These are phyloP conservation scores for Gossypium schwendimanii DNA, from an alignment of 441 rosid genomes.

Conservation along the genomic window DNA sequence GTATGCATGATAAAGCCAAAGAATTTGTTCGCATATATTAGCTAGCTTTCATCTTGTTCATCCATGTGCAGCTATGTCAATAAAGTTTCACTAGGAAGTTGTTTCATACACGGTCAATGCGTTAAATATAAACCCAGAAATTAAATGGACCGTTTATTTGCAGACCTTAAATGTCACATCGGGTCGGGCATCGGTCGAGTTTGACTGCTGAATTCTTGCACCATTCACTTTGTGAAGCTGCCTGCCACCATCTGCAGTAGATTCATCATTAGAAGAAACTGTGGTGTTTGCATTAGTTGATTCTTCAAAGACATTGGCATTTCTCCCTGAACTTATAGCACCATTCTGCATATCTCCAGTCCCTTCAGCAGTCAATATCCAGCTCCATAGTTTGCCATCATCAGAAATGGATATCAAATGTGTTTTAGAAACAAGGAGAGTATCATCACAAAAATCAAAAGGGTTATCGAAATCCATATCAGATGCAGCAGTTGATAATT, in stretches of 20 bases:
- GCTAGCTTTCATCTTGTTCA: neutral
- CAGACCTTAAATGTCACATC: conserved; percentile 66
- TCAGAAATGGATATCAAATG: conserved; percentile 79
- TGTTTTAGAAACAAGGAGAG: conserved; percentile 61
- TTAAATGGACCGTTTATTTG: neutral
- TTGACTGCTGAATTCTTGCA: conserved; percentile 32
- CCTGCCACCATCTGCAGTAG: conserved; percentile 25
- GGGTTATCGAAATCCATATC: conserved; percentile 66
- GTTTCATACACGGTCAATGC: neutral
- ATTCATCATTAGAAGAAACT: conserved; percentile 30
- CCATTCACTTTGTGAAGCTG: conserved; percentile 28
- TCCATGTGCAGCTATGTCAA: neutral
- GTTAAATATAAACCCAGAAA: too few species aligned
- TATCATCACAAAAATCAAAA: conserved; percentile 76
- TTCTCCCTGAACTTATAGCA: conserved; percentile 22
- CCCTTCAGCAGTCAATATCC: conserved; percentile 86
- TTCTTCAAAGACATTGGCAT: conserved; percentile 27
- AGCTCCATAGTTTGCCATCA: conserved; percentile 92
- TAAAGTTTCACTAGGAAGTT: neutral
- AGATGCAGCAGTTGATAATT: conserved; percentile 34
- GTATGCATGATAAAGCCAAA: conserved; percentile 13
- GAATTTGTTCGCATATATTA: conserved; percentile 6
- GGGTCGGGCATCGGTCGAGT: conserved; percentile 26
- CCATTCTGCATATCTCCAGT: conserved; percentile 42
- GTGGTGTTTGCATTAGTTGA: conserved; percentile 17